Conservation (phyloP, 2,329 filamentous ascomycete genomes). For the Xylaria sp. region DNA sequence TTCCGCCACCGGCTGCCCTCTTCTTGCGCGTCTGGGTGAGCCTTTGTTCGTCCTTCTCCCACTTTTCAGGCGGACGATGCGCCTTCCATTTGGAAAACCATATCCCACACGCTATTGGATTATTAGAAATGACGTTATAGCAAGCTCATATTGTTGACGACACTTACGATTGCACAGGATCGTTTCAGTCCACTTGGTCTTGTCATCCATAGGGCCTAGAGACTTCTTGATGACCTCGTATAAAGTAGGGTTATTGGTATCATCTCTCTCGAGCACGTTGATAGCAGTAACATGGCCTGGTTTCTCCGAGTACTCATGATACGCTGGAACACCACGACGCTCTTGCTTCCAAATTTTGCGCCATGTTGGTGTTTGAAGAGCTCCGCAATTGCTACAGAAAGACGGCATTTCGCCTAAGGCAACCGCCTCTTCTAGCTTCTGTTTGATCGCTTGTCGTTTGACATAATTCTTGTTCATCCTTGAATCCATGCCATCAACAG, state of each 20-base stretch:
- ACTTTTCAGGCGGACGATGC: constrained; percentile 83
- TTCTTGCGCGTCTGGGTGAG: constrained; percentile 58
- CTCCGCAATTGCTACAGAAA: constrained; percentile 90
- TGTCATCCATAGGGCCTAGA: constrained; percentile 65
- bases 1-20: constrained; percentile 49
- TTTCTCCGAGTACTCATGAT: constrained; percentile 73
- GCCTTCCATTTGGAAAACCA: constrained; percentile 89
- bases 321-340: constrained; percentile 70
- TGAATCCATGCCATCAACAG: constrained; percentile 37
- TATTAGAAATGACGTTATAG: constrained; percentile 6
- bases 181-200: constrained; percentile 70
- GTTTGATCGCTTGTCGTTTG: constrained; percentile 66
- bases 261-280: constrained; percentile 67
- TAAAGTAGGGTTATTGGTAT: constrained; percentile 64
- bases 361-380: constrained; percentile 96
- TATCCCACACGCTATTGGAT: constrained; percentile 76
- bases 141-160: neutral
- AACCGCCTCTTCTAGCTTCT: constrained; percentile 67
- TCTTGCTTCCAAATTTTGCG: constrained; percentile 88
- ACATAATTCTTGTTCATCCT: constrained; percentile 67
- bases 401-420: constrained; percentile 83
- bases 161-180: constrained; percentile 85
- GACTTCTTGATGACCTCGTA: constrained; percentile 83
- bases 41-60: constrained; percentile 69
- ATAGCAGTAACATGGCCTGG: constrained; percentile 77